Evolutionary conservation across 805 yeast genomes (phyloP).

Genomic region (Starmerella floris): DNA sequence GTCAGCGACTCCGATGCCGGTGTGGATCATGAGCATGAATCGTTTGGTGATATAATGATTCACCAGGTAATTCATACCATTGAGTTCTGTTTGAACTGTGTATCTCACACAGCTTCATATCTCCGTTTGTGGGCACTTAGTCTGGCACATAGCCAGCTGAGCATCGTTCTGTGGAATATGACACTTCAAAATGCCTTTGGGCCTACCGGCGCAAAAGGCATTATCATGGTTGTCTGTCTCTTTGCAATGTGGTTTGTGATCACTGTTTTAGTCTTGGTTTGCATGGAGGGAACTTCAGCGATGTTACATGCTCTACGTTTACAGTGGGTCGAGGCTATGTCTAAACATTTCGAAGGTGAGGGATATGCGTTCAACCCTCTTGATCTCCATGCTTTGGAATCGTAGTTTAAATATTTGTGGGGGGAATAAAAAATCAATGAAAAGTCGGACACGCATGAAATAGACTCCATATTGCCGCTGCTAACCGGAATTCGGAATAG

Average conservation of each 20-base stretch:
- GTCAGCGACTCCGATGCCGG: background rate
- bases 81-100: slow-evolving; percentile 92
- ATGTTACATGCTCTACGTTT: slow-evolving; percentile 94
- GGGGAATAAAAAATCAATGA: slow-evolving; percentile 32
- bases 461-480: slow-evolving; percentile 31
- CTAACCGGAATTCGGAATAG: too few species aligned
- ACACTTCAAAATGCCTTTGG: slow-evolving; percentile 74
- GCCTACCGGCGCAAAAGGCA: slow-evolving; percentile 50
- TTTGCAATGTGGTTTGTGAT: slow-evolving; percentile 93
- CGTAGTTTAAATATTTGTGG: background rate
- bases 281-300: slow-evolving; percentile 98
- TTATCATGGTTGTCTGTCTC: slow-evolving; percentile 54
- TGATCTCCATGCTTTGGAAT: slow-evolving; percentile 5
- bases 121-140: slow-evolving; percentile 94
- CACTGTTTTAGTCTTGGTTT: slow-evolving; percentile 80
- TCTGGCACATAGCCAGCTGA: slow-evolving; percentile 89
- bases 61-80: slow-evolving; percentile 96
- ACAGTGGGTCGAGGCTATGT: slow-evolving; percentile 99
- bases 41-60: slow-evolving; percentile 84
- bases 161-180: slow-evolving; percentile 91
- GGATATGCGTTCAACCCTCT: slow-evolving; percentile 74
- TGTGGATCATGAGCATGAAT: slow-evolving; percentile 1
- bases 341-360: slow-evolving; percentile 94
- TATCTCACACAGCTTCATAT: slow-evolving; percentile 94
- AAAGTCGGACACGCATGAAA: slow-evolving; percentile 32